Conservation (phyloP, 345 rosid genomes). For the Syzygium aromaticum region DNA sequence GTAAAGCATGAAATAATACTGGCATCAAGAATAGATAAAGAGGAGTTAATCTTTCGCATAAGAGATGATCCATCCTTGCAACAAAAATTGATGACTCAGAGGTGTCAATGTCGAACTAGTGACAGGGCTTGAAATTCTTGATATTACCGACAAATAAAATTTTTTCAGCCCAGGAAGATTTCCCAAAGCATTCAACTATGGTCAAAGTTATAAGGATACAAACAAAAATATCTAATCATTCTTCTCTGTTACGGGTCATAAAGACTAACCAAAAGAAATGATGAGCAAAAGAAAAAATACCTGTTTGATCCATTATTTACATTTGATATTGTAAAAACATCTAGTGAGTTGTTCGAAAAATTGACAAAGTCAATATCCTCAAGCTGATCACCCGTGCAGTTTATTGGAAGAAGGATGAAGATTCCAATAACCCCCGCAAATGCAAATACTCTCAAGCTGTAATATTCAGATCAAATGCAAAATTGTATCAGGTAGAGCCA, state of each 20-base stretch:
- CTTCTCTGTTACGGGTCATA: neutral
- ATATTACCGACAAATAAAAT: neutral
- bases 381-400: constrained; percentile 65
- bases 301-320: constrained; percentile 42
- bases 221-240: neutral
- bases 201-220: neutral
- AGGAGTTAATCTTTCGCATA: neutral
- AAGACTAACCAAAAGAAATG: neutral
- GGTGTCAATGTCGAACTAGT: neutral
- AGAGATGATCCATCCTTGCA: neutral
- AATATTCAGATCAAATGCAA: constrained; percentile 29
- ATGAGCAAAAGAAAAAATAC: neutral
- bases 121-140: neutral
- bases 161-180: neutral
- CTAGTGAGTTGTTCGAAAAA: constrained; percentile 67
- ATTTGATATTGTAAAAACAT: constrained; percentile 77
- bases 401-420: constrained; percentile 85
- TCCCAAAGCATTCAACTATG: neutral
- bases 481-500: neutral
- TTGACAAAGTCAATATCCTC: constrained; percentile 48
- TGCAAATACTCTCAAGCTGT: constrained; percentile 84
- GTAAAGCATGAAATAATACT: neutral
- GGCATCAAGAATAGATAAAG: neutral
- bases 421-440: constrained; percentile 82
- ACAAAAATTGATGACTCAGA: neutral